These are phyloP conservation scores for Entophlyctis luteolus DNA, from an alignment of 192 early-diverging fungal species.

Conservation along the genomic window DNA sequence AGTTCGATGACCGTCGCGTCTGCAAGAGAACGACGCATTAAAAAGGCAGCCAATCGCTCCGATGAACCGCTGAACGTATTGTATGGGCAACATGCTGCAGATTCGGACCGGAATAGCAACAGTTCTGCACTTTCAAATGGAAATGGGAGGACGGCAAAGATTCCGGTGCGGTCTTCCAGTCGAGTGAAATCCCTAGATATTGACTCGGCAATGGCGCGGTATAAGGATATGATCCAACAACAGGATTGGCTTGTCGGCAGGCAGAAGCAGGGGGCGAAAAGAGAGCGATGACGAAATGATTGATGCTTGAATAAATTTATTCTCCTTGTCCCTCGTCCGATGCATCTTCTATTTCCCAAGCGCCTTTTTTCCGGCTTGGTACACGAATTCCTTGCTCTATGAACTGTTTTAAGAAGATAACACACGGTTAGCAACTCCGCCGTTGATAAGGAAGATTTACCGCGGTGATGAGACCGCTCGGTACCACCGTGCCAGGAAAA, in stretches of 20 bases:
- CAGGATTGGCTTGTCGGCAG: no score
- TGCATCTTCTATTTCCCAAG: slow-evolving; percentile 15
- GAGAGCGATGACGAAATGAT: no score
- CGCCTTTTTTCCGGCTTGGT: slow-evolving; percentile 15
- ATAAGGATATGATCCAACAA: neutral
- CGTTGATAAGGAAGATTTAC: neutral
- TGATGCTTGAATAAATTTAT: no score
- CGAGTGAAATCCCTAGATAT: neutral
- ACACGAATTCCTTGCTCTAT: slow-evolving; percentile 24
- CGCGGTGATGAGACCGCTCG: slow-evolving; percentile 16
- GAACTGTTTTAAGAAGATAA: slow-evolving; percentile 9
- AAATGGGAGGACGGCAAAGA: neutral
- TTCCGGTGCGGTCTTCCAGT: neutral
- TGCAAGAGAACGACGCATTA: neutral
- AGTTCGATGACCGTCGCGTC: neutral
- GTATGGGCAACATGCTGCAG: neutral
- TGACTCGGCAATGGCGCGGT: neutral
- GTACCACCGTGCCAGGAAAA: slow-evolving; percentile 21
- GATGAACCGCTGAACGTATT: neutral
- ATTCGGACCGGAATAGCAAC: neutral
- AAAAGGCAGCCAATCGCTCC: neutral
- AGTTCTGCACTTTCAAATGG: neutral
- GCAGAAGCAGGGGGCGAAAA: no score
- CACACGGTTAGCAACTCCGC: neutral
- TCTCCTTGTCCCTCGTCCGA: slow-evolving; percentile 3